Conservation (phyloP, 805 yeast species). For the Brettanomyces custersianus region DNA sequence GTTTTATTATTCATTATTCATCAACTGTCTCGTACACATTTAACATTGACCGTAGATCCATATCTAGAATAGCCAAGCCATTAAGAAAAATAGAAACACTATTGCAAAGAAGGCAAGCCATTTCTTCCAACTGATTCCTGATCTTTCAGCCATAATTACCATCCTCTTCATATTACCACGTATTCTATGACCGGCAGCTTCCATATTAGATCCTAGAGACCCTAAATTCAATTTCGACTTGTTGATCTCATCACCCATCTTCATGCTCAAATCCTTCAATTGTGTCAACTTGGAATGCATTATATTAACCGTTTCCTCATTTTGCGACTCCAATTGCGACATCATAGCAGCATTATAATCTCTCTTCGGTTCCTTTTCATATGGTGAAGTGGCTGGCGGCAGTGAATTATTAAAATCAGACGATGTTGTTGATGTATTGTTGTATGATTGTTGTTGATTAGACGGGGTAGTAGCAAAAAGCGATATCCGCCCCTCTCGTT, state of each 20-base stretch:
- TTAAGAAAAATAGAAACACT: slow-evolving; percentile 35
- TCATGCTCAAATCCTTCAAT: slow-evolving; percentile 44
- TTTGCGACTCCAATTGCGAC: slow-evolving; percentile 58
- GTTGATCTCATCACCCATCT: slow-evolving; percentile 58
- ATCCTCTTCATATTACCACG: slow-evolving; percentile 46
- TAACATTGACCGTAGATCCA: background rate
- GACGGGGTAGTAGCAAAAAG: slow-evolving; percentile 13
- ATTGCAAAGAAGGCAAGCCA: slow-evolving; percentile 45
- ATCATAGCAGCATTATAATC: slow-evolving; percentile 44
- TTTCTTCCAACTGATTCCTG: slow-evolving; percentile 54
- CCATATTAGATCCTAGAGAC: slow-evolving; percentile 23
- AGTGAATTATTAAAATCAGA: background rate
- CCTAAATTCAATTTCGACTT: slow-evolving; percentile 20
- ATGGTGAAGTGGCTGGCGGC: slow-evolving; percentile 32
- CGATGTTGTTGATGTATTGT: slow-evolving; percentile 5
- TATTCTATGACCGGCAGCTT: slow-evolving; percentile 29
- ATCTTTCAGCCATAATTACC: slow-evolving; percentile 54
- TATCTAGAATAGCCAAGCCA: slow-evolving; percentile 26
- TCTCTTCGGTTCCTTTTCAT: slow-evolving; percentile 20
- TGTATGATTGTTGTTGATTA: slow-evolving; percentile 4
- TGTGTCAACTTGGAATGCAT: slow-evolving; percentile 47
- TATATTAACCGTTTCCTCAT: slow-evolving; percentile 46
- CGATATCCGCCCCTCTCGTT: slow-evolving; percentile 22
- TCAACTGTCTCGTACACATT: background rate
- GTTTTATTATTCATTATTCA: background rate